Conservation (phyloP, 306 rosid species). For the Trifolium fragiferum region DNA sequence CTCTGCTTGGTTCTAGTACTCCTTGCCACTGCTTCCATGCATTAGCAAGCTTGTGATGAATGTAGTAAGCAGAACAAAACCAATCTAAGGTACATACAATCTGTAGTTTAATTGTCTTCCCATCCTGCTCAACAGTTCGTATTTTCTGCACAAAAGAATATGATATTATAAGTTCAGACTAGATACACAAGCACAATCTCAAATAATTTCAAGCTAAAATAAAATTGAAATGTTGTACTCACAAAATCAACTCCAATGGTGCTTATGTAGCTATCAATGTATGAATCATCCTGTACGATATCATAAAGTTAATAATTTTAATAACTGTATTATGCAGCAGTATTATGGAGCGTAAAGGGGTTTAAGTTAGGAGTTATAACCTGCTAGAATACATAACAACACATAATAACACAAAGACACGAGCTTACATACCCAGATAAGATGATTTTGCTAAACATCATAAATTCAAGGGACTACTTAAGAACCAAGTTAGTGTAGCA, state of each 20-base stretch:
- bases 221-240: slow-evolving; percentile 48
- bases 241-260: slow-evolving; percentile 99
- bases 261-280: slow-evolving; percentile 98
- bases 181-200: slow-evolving; percentile 2
- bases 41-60: no score
- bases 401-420: slow-evolving; percentile 6
- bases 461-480: slow-evolving; percentile 8
- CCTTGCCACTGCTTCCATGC: no score
- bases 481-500: neutral
- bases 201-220: slow-evolving; percentile 42
- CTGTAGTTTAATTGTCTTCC: slow-evolving; percentile 66
- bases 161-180: slow-evolving; percentile 19
- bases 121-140: slow-evolving; percentile 66
- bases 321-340: slow-evolving; percentile 34
- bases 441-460: slow-evolving; percentile 4
- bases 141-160: slow-evolving; percentile 54
- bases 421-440: slow-evolving; percentile 16
- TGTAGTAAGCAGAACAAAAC: slow-evolving; percentile 19
- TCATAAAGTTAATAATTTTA: slow-evolving; percentile 14
- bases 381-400: slow-evolving; percentile 4
- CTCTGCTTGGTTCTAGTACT: no score
- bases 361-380: neutral
- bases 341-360: slow-evolving; percentile 10
- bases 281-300: slow-evolving; percentile 84
- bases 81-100: slow-evolving; percentile 53